Conservation (phyloP, 345 rosid species). For the Abelmoschus esculentus region DNA sequence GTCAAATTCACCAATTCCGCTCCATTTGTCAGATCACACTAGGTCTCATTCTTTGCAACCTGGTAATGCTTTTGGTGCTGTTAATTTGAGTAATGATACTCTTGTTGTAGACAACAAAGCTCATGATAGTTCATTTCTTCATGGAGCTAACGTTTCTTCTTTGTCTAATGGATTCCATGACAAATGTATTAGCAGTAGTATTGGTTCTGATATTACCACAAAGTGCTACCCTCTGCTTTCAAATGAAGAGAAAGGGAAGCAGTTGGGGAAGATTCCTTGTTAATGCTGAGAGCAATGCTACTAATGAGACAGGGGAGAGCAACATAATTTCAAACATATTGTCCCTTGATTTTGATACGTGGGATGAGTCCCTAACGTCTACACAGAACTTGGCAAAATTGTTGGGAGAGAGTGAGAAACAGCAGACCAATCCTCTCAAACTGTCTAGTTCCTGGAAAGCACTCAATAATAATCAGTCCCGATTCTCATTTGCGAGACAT, state of each 20-base stretch:
- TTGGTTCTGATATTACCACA: slow-evolving; percentile 25
- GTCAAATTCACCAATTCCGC: slow-evolving; percentile 33
- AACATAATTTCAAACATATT: slow-evolving; percentile 69
- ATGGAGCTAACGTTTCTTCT: slow-evolving; percentile 24
- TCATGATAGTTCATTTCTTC: slow-evolving; percentile 18
- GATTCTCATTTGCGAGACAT: slow-evolving; percentile 82
- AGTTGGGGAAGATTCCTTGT: slow-evolving; percentile 22
- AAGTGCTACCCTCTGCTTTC: slow-evolving; percentile 29
- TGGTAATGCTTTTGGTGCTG: slow-evolving; percentile 16
- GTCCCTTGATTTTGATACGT: slow-evolving; percentile 64
- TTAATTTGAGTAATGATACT: slow-evolving; percentile 25
- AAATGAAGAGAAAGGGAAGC: slow-evolving; percentile 27
- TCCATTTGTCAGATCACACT: slow-evolving; percentile 29
- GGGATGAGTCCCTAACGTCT: slow-evolving; percentile 67
- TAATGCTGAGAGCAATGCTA: slow-evolving; percentile 21
- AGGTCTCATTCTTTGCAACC: slow-evolving; percentile 38
- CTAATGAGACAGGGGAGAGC: slow-evolving; percentile 47
- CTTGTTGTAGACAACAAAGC: slow-evolving; percentile 28
- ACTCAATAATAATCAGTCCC: slow-evolving; percentile 59
- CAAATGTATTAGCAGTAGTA: slow-evolving; percentile 23
- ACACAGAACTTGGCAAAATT: slow-evolving; percentile 58
- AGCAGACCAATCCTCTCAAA: slow-evolving; percentile 33
- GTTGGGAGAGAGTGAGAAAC: slow-evolving; percentile 44
- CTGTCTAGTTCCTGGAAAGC: slow-evolving; percentile 40
- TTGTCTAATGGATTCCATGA: slow-evolving; percentile 44